Conservation (phyloP, 371 early-diverging fungal genomes). For the Saksenaea vasiformis region DNA sequence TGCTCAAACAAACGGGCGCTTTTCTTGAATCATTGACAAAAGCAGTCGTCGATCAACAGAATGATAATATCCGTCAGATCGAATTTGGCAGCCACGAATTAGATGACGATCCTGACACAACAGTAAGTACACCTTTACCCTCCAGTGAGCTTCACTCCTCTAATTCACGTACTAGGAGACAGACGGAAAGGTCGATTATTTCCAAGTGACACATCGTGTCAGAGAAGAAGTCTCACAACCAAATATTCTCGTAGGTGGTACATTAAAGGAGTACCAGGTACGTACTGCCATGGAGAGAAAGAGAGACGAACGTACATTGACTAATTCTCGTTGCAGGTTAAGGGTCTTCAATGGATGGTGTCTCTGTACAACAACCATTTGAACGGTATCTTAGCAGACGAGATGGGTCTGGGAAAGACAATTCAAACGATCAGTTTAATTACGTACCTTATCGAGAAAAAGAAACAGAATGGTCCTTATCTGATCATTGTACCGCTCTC, state of each 20-base stretch:
- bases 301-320: not conserved
- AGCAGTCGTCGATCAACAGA: conserved; percentile 75
- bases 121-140: conserved; percentile 36
- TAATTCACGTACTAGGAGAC: conserved; percentile 18
- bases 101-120: conserved; percentile 10
- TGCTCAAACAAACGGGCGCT: conserved; percentile 86
- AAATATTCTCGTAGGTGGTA: conserved; percentile 84
- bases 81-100: conserved; percentile 26
- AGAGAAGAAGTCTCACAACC: conserved; percentile 85
- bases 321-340: conserved; percentile 47
- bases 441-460: conserved; percentile 90
- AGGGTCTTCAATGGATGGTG: conserved; percentile 98
- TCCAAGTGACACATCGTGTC: conserved; percentile 85
- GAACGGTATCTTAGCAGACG: conserved; percentile 98
- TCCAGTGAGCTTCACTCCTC: not conserved
- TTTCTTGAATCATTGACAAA: conserved; percentile 81
- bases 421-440: conserved; percentile 98
- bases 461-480: conserved; percentile 92
- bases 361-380: conserved; percentile 94
- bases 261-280: conserved; percentile 95
- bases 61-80: conserved; percentile 45
- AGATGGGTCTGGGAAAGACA: conserved; percentile 98
- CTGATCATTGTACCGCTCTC: conserved; percentile 94
- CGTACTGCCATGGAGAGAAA: not conserved
- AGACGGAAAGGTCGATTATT: conserved; percentile 78